These are phyloP conservation scores for Xylaria polymorpha DNA, from an alignment of 2,329 filamentous ascomycete genomes.

Conservation along the genomic window DNA sequence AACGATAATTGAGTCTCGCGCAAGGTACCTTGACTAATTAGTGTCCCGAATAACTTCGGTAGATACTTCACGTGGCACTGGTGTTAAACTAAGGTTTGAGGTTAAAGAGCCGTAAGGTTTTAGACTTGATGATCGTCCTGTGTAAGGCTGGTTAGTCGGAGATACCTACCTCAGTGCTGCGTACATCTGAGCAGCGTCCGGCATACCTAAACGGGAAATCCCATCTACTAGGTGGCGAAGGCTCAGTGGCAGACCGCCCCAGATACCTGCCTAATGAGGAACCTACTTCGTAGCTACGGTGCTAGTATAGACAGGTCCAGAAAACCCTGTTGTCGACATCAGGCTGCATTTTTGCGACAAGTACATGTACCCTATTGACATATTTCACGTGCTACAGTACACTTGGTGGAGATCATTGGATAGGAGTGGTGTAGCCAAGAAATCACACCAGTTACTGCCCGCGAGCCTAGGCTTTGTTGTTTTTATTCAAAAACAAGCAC, in stretches of 20 bases:
- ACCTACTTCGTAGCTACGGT: no score
- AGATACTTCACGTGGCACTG: not conserved
- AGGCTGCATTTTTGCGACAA: not conserved
- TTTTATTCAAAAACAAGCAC: no score
- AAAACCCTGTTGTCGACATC: not conserved
- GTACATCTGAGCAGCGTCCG: not conserved
- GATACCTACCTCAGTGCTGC: not conserved
- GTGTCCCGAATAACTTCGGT: not conserved
- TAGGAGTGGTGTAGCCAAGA: no score
- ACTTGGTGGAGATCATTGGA: not conserved
- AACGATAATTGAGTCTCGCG: no score
- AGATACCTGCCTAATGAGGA: not conserved
- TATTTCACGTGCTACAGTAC: not conserved
- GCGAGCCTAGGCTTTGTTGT: no score
- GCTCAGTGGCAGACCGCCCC: not conserved
- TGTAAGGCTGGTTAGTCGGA: not conserved
- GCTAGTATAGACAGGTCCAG: not conserved
- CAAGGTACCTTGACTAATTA: not conserved
- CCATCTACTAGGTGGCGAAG: not conserved
- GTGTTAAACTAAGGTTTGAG: not conserved
- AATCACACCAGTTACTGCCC: no score
- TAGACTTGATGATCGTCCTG: not conserved
- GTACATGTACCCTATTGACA: not conserved
- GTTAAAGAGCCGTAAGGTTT: not conserved
- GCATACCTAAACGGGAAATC: constrained; percentile 1